phyloP scores from a whole-genome alignment of 306 rosid genomes.

The Acacia crassicarpa region DNA sequence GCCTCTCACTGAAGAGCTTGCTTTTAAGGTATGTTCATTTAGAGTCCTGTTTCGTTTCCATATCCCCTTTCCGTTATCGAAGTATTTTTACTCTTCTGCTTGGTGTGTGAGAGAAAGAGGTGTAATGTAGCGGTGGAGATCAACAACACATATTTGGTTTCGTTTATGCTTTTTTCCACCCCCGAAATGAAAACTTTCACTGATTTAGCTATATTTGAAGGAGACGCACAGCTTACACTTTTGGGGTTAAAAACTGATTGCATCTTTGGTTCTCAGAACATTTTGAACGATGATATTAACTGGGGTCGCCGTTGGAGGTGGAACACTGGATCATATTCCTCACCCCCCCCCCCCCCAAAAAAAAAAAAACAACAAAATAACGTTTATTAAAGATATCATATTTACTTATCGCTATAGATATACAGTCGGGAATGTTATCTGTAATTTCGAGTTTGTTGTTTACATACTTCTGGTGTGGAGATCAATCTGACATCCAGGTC shows the following conservation, averaged over 20 bases:
- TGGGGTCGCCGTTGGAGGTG: background rate
- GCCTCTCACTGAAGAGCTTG: background rate
- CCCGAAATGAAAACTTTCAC: constrained; percentile 1
- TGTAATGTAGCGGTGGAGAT: background rate
- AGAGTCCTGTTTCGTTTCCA: background rate
- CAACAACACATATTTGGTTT: background rate
- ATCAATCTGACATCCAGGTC: background rate
- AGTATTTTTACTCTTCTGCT: constrained; percentile 2
- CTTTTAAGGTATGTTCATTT: constrained; percentile 12
- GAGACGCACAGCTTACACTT: background rate
- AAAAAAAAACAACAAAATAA: background rate
- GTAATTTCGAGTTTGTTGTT: background rate
- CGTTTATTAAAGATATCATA: background rate
- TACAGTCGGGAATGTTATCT: background rate
- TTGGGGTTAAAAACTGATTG: background rate
- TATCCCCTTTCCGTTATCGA: background rate
- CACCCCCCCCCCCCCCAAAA: background rate
- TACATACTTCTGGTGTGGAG: background rate
- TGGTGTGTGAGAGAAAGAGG: background rate
- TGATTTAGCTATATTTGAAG: background rate
- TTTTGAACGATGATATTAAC: background rate
- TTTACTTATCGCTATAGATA: background rate
- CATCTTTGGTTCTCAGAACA: background rate
- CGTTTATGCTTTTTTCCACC: background rate
- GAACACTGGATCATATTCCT: background rate